Conservation (phyloP, 371 early-diverging fungal species). For the Choanephora cucurbitarum region DNA sequence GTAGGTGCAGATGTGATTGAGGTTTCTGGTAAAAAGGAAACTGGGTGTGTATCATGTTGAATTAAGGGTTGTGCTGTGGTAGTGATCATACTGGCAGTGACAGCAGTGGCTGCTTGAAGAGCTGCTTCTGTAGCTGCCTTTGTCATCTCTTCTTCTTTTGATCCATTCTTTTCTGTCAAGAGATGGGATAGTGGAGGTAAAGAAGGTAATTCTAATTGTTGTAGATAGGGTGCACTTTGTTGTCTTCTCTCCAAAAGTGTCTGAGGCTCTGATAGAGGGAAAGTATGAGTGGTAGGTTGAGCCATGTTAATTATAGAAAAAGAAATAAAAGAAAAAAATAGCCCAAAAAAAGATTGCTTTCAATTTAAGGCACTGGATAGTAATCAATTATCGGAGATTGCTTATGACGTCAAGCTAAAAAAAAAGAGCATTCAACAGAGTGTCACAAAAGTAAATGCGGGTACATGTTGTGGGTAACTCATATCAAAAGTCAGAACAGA, state of each 20-base stretch:
- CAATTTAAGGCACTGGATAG: background rate
- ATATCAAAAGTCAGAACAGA: background rate
- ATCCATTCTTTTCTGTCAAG: slow-evolving; percentile 15
- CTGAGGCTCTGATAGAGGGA: background rate
- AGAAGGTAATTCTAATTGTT: slow-evolving; percentile 35
- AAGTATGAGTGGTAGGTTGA: background rate
- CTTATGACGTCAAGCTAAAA: slow-evolving; percentile 14
- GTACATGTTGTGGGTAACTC: background rate
- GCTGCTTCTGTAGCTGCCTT: slow-evolving; percentile 16
- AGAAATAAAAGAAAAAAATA: background rate
- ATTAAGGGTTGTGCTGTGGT: slow-evolving; percentile 19
- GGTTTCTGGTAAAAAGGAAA: slow-evolving; percentile 15
- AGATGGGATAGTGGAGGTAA: slow-evolving; percentile 40
- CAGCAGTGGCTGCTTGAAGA: slow-evolving; percentile 11
- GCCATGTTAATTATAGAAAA: background rate
- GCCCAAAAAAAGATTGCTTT: background rate
- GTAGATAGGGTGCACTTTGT: slow-evolving; percentile 33
- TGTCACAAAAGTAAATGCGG: slow-evolving; percentile 2
- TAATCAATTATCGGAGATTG: slow-evolving; percentile 6
- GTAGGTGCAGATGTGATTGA: background rate
- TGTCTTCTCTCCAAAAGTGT: slow-evolving; percentile 40
- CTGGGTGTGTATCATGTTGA: slow-evolving; percentile 6
- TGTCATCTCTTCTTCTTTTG: slow-evolving; percentile 7
- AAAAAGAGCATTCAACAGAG: background rate
- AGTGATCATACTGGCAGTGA: slow-evolving; percentile 12